Percentiles rank a stretch among this genome's conserved stretches.
Conservation (phyloP, 2,329 filamentous ascomycete genomes). For the Fusarium nematophilum region DNA sequence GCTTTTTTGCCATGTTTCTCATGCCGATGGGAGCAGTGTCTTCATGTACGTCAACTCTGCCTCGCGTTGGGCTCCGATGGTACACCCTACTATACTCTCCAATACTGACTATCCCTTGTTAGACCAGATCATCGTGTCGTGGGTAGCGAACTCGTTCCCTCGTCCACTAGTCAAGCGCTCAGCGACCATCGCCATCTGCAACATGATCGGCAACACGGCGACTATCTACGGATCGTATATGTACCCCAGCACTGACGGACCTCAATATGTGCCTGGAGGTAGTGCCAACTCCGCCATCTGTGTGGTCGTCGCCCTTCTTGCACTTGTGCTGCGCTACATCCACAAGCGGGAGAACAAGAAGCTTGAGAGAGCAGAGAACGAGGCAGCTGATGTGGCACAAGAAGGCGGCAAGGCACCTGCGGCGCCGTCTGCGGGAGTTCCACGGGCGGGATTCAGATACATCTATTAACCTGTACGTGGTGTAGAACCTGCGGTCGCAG, state of each 20-base stretch:
- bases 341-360: conserved; percentile 70
- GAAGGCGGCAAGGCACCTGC: conserved; percentile 1
- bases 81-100: rapidly evolving
- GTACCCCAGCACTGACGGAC: conserved; percentile 55
- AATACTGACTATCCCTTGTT: background rate
- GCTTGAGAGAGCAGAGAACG: conserved; percentile 60
- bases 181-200: conserved; percentile 73
- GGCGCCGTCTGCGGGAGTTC: background rate
- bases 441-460: conserved; percentile 24
- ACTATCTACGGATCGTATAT: conserved; percentile 61
- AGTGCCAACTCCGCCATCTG: conserved; percentile 72
- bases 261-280: conserved; percentile 64
- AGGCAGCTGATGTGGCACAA: background rate
- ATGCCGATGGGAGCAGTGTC: conserved; percentile 66
- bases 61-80: too few relatives aligned
- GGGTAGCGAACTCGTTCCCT: conserved; percentile 76
- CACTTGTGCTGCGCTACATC: conserved; percentile 63
- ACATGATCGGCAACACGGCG: conserved; percentile 71
- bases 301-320: conserved; percentile 67
- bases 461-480: conserved; percentile 27
- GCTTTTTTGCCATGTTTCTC: conserved; percentile 73
- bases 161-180: conserved; percentile 76
- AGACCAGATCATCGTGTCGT: conserved; percentile 71
- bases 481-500: too few relatives aligned
- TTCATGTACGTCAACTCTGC: conserved; percentile 51